Conservation (phyloP, 1,284 basidiomycete species). For the Clitocybe nebularis region DNA sequence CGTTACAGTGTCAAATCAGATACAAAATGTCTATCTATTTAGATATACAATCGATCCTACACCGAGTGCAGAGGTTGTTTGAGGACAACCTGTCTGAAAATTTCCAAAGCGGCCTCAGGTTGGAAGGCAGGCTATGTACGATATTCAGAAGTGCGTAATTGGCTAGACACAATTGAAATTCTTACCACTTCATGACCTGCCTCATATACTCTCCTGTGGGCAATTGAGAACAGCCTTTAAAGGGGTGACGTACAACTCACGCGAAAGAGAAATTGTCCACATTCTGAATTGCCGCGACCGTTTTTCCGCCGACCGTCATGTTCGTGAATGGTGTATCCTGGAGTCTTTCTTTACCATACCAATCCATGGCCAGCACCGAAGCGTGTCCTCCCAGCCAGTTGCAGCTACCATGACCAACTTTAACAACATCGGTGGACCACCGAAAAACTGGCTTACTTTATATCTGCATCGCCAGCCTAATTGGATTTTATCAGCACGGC, state of each 20-base stretch:
- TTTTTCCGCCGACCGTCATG: constrained; percentile 47
- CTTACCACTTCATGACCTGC: constrained; percentile 58
- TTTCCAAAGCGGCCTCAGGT: constrained; percentile 50
- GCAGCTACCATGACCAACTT: constrained; percentile 43
- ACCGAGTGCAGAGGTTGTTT: constrained; percentile 54
- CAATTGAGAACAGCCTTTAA: constrained; percentile 25
- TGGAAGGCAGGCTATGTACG: constrained; percentile 53
- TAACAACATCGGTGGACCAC: too few species aligned
- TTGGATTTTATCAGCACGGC: background rate
- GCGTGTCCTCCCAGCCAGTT: constrained; percentile 62
- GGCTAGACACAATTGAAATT: background rate
- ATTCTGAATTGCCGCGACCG: constrained; percentile 57
- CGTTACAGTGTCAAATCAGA: too few species aligned
- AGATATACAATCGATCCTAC: too few species aligned
- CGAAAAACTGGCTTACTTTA: constrained; percentile 53
- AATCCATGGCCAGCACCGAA: constrained; percentile 55
- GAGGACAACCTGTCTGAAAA: constrained; percentile 52
- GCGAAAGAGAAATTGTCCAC: constrained; percentile 65
- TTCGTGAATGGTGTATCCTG: constrained; percentile 50
- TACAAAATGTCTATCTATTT: too few species aligned
- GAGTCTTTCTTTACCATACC: constrained; percentile 51
- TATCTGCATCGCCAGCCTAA: constrained; percentile 63
- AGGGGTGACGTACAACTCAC: constrained; percentile 23
- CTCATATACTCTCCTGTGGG: constrained; percentile 42
- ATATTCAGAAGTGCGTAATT: background rate